Evolutionary conservation across 2,329 filamentous ascomycete species (phyloP).

Genomic region (Colletotrichum trifolii): DNA sequence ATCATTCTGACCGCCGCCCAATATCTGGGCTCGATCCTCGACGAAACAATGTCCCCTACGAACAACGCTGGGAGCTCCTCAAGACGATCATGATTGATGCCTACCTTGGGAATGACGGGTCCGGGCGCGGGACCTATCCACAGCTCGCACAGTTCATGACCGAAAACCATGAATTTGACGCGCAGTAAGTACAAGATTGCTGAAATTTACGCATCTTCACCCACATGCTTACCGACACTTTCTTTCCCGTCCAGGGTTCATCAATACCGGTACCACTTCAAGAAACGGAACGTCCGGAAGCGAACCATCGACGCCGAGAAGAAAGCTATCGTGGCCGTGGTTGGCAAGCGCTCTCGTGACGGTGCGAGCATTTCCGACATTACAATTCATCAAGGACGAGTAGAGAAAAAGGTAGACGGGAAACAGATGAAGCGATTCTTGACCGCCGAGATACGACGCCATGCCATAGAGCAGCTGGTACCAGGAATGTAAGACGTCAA

Average conservation of each 20-base stretch:
- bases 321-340: constrained; percentile 25
- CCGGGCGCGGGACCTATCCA: not conserved
- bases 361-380: constrained; percentile 28
- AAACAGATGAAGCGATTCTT: constrained; percentile 40
- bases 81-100: constrained; percentile 3
- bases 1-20: not conserved
- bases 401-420: constrained; percentile 36
- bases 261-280: constrained; percentile 5
- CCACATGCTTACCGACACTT: not conserved
- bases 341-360: constrained; percentile 34
- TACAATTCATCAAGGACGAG: constrained; percentile 32
- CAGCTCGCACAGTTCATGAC: constrained; percentile 8
- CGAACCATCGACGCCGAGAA: constrained; percentile 31
- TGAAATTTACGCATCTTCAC: no score
- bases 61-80: not conserved
- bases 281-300: constrained; percentile 6
- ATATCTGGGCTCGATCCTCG: not conserved
- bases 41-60: not conserved
- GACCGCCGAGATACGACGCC: constrained; percentile 32
- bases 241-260: not conserved
- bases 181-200: not conserved
- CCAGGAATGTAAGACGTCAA: constrained; percentile 3
- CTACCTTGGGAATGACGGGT: not conserved
- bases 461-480: not conserved
- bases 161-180: constrained; percentile 1